A percentile compares a stretch with the other conserved stretches of the same genome.
Evolutionary conservation across 2,329 filamentous ascomycete genomes (phyloP).

Genomic region (Byssochlamys sp.): DNA sequence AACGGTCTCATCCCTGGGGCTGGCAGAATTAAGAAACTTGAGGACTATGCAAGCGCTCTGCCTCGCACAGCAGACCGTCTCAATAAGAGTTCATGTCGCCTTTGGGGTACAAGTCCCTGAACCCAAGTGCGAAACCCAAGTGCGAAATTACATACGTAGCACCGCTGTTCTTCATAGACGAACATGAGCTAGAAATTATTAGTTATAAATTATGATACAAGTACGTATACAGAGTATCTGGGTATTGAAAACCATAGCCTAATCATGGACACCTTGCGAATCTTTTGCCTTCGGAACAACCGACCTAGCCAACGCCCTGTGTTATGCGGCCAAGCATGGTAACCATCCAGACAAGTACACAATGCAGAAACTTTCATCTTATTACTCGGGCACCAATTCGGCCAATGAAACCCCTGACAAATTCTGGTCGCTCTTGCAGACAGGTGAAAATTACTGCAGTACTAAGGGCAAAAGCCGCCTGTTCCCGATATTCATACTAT

Average conservation of each 20-base stretch:
- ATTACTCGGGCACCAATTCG: constrained; percentile 34
- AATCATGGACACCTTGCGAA: not conserved
- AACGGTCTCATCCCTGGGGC: too few relatives aligned
- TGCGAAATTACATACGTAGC: too few relatives aligned
- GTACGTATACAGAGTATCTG: not conserved
- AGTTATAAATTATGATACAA: not conserved
- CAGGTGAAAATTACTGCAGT: constrained; percentile 62
- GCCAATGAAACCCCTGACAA: constrained; percentile 62
- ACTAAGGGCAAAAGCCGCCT: constrained; percentile 55
- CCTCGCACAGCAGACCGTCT: too few relatives aligned
- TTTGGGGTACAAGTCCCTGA: too few relatives aligned
- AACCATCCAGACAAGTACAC: not conserved
- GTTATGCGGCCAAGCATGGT: not conserved
- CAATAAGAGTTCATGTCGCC: too few relatives aligned
- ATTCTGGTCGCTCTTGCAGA: constrained; percentile 50
- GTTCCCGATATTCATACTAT: constrained; percentile 59
- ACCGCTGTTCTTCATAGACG: too few relatives aligned
- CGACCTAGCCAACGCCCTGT: not conserved
- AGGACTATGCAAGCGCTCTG: too few relatives aligned
- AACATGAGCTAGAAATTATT: not conserved
- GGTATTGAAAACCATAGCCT: not conserved
- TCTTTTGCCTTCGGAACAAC: not conserved
- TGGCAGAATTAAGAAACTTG: too few relatives aligned
- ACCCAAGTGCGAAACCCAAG: not conserved
- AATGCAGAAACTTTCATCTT: constrained; percentile 8